phyloP scores from a whole-genome alignment of 1,284 basidiomycete genomes.

The Leccinum discolor region DNA sequence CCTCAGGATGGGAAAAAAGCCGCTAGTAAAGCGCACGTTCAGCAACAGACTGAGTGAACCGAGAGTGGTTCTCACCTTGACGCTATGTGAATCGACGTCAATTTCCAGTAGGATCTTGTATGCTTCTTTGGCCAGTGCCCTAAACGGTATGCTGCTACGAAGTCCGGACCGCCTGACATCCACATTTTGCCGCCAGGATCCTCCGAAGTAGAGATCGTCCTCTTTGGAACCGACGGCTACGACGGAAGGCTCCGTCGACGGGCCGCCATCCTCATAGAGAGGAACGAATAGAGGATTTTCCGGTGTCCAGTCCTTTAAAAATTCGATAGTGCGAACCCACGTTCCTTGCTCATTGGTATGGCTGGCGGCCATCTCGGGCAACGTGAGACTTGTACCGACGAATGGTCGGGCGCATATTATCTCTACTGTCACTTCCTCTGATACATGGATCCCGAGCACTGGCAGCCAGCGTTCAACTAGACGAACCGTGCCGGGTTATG shows the following conservation, averaged over 20 bases:
- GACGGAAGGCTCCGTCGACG: slow-evolving; percentile 16
- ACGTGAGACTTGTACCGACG: slow-evolving; percentile 31
- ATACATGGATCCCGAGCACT: slow-evolving; percentile 66
- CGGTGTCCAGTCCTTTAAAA: slow-evolving; percentile 88
- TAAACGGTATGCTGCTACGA: slow-evolving; percentile 72
- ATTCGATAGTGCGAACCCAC: slow-evolving; percentile 82
- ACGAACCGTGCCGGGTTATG: slow-evolving; percentile 84
- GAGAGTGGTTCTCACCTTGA: slow-evolving; percentile 46
- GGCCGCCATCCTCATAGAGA: slow-evolving; percentile 46
- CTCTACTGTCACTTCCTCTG: slow-evolving; percentile 77
- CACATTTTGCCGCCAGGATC: slow-evolving; percentile 79
- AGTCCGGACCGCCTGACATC: slow-evolving; percentile 66
- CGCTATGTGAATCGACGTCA: slow-evolving; percentile 37
- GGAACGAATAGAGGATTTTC: slow-evolving; percentile 65
- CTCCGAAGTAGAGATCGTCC: slow-evolving; percentile 78
- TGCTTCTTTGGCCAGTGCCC: slow-evolving; percentile 74
- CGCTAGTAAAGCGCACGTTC: slow-evolving; percentile 42
- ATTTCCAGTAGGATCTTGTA: slow-evolving; percentile 37
- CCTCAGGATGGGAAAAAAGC: slow-evolving; percentile 82
- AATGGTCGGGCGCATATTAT: slow-evolving; percentile 78
- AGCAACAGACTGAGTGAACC: slow-evolving; percentile 2
- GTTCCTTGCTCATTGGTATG: slow-evolving; percentile 69
- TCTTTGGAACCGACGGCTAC: slow-evolving; percentile 33
- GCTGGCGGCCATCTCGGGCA: slow-evolving; percentile 22
- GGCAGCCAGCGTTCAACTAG: slow-evolving; percentile 90